A percentile compares a stretch with the other conserved stretches of the same genome.
These are phyloP conservation scores for Acanthochlamys bracteata DNA, from an alignment of 106 monocot species.

Conservation along the genomic window DNA sequence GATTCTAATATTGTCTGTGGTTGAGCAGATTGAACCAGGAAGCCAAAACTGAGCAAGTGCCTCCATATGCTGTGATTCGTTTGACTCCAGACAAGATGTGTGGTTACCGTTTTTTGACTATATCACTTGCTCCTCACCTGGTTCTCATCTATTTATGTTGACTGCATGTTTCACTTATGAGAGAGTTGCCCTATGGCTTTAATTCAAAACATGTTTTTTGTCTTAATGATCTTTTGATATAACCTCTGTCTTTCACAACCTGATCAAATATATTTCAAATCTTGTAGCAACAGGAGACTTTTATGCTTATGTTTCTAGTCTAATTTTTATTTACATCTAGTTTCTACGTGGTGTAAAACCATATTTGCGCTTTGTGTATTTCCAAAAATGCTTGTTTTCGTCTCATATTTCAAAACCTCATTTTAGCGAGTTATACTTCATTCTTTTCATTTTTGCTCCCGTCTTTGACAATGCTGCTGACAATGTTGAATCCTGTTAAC, in stretches of 20 bases:
- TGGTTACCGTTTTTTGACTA: slow-evolving; percentile 83
- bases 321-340: no score
- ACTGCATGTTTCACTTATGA: background rate
- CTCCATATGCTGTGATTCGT: slow-evolving; percentile 77
- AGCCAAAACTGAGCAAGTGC: slow-evolving; percentile 96
- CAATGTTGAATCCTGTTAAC: no score
- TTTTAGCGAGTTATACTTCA: no score
- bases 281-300: no score
- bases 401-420: no score
- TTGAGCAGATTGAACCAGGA: slow-evolving; percentile 83
- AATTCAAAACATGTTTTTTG: background rate
- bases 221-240: background rate
- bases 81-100: slow-evolving; percentile 74
- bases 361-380: no score
- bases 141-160: slow-evolving; percentile 15
- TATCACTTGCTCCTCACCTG: slow-evolving; percentile 93
- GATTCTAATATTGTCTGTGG: background rate
- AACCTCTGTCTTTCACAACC: background rate
- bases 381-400: no score
- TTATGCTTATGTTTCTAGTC: no score
- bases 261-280: no score
- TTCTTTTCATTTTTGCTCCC: no score
- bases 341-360: no score
- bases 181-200: background rate
- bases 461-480: no score